Evolutionary conservation across 2,329 filamentous ascomycete genomes (phyloP), one percentile per base, ranked within the genome.

Genomic region (Furcasterigmium sp.): DNA sequence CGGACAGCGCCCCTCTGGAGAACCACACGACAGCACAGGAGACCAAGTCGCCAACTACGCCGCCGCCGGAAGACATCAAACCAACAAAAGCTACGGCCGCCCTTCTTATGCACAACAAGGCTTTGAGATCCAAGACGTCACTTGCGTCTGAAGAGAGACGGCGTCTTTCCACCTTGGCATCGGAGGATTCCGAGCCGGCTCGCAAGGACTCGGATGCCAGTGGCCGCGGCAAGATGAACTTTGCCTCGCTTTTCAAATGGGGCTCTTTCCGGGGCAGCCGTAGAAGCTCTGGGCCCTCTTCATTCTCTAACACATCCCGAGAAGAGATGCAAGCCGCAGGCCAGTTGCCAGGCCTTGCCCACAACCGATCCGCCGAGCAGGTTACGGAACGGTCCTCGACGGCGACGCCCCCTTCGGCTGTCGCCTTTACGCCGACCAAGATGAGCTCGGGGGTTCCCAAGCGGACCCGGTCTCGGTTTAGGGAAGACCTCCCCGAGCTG

Each of bases 271-370:
- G 39, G n/a, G 20, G 30, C 18, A 72, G 70, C 61, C 70, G 76
- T 67, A 63, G 80, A 63, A 58, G 68, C 58, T 64, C 76, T 59
- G 49, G 72, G 58, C 75, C 85, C 4, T 85, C 87, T 0, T 90
- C 91, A n/a, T 93, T 95, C 59, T 90, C 89, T 5, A 95, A 95
- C 56, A 87, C 89, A 0, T 95, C 91, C 2, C 79, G 90, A 50
- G 91, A 95, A 56, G 94, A 91, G 14, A 91, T 95, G 72, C 66
- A 71, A 38, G 63, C 62, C 11, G 60, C 53, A 23, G 51, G 52
- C 17, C 45, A 51, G 18, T n/a, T n/a, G n/a, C 46, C 34, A 39
- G 48, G 48, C 13, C 49, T 51, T 34, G 49, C 53, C 14, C 32
- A 35, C n/a, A 15, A 17, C 32, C 32, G 32, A 3, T 35, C 32